Conservation (phyloP, 2,329 filamentous ascomycete genomes). For the Cordyceps cateniannulata region DNA sequence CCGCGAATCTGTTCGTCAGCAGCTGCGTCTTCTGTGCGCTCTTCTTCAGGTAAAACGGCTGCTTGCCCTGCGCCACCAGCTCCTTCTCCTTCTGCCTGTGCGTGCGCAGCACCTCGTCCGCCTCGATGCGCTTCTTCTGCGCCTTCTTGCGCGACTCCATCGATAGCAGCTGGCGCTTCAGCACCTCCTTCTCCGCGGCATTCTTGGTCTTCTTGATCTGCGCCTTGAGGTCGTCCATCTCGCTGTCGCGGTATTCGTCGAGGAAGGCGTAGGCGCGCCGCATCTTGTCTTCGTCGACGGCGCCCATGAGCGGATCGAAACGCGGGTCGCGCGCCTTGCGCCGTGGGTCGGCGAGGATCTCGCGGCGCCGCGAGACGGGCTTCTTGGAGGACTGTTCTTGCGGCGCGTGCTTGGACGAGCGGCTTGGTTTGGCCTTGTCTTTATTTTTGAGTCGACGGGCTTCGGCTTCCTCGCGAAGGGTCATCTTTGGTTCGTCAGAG, state of each 20-base stretch:
- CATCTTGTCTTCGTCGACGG: slow-evolving; percentile 50
- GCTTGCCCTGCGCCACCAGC: slow-evolving; percentile 79
- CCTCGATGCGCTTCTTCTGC: slow-evolving; percentile 61
- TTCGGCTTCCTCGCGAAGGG: slow-evolving; percentile 29
- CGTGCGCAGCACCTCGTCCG: slow-evolving; percentile 61
- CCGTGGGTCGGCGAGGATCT: slow-evolving; percentile 52
- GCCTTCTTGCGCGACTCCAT: slow-evolving; percentile 75
- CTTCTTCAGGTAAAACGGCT: slow-evolving; percentile 88
- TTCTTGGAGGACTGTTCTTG: slow-evolving; percentile 75
- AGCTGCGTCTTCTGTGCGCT: slow-evolving; percentile 84
- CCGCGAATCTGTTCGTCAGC: slow-evolving; percentile 70
- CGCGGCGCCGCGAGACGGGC: slow-evolving; percentile 74
- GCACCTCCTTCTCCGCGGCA: slow-evolving; percentile 54
- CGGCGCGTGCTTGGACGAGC: slow-evolving; percentile 80
- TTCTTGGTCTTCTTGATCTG: slow-evolving; percentile 63
- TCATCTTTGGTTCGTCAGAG: slow-evolving; percentile 9
- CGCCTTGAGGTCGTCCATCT: slow-evolving; percentile 67
- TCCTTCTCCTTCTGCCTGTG: slow-evolving; percentile 82
- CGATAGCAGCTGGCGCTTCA: slow-evolving; percentile 68
- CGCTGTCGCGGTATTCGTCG: slow-evolving; percentile 75
- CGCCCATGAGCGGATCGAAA: slow-evolving; percentile 61
- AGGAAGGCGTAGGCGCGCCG: slow-evolving; percentile 80
- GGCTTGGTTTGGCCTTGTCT: slow-evolving; percentile 12
- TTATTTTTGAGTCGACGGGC: slow-evolving; percentile 14
- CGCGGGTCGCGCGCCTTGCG: slow-evolving; percentile 75